Base-by-base conservation (phyloP, 257 asterid genomes). In the Avicennia marina region DNA sequence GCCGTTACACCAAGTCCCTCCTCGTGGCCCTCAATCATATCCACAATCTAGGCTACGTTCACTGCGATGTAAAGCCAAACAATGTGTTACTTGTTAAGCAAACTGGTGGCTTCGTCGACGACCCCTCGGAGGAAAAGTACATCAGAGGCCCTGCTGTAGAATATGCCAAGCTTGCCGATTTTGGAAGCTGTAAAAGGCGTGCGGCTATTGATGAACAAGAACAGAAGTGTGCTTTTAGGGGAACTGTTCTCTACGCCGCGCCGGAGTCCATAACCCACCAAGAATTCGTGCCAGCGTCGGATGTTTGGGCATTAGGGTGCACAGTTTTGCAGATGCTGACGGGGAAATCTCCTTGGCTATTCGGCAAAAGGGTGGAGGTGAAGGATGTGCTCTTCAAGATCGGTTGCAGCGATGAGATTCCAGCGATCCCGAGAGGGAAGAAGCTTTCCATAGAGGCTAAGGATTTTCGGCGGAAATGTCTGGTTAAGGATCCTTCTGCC, bases 1-100 rank as follows among this genome's bases (percentile, higher is more conserved):
- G 62, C 49, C 55, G 29, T 15, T 21, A 48, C 55, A 22, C 68
- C 0, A 68, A 43, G 60, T 68, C n/a, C n/a, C n/a, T n/a, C n/a
- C n/a, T n/a, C n/a, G n/a, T n/a, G n/a, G n/a, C n/a, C n/a, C n/a
- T n/a, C n/a, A n/a, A n/a, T n/a, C n/a, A n/a, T n/a, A n/a, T n/a
- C n/a, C n/a, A n/a, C n/a, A n/a, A n/a, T n/a, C n/a, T n/a, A n/a
- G n/a, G n/a, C n/a, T n/a, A n/a, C n/a, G n/a, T n/a, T n/a, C n/a
- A n/a, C n/a, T n/a, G 74, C 55, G 74, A 68, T 1, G 19, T 62
- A 1, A 62, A 69, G 62, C 74, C 66, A 4, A 69, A 62, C 44
- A 62, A 62, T 24, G 33, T 69, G 34, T 6, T 69, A 26, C 27
- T 69, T 6, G 44, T 62, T 11, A 11, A 43, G 29, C 19, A 43